Evolutionary conservation across 805 yeast species (phyloP).

Genomic region (Ogataea degrootiae): DNA sequence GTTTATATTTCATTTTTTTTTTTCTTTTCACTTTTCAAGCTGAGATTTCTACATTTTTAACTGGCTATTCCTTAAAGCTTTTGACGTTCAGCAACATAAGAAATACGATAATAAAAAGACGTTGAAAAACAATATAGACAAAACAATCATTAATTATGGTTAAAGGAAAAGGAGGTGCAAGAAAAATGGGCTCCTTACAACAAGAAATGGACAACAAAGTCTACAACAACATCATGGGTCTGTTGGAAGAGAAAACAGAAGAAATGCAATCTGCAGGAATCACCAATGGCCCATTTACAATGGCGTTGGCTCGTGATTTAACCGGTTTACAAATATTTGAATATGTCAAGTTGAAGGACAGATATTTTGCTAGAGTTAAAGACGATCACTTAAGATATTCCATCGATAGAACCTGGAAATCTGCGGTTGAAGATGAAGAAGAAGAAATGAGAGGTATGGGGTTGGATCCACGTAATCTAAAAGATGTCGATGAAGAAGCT

Average conservation of each 20-base stretch:
- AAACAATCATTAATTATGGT: conserved; percentile 12
- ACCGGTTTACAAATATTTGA: conserved; percentile 46
- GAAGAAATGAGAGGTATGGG: conserved; percentile 44
- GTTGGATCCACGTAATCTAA: conserved; percentile 17
- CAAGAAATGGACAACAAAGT: conserved; percentile 51
- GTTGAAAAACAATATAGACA: too few species aligned
- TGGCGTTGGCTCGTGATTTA: conserved; percentile 62
- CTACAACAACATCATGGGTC: conserved; percentile 46
- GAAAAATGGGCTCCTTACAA: conserved; percentile 24
- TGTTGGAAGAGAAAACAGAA: conserved; percentile 57
- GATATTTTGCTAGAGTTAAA: conserved; percentile 65
- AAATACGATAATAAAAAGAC: too few species aligned
- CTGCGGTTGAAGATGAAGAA: conserved; percentile 55
- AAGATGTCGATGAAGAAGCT: conserved; percentile 11
- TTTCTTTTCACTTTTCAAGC: background rate
- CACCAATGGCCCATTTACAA: conserved; percentile 31
- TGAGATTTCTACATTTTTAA: too few species aligned
- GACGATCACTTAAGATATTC: conserved; percentile 57
- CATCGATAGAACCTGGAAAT: conserved; percentile 53
- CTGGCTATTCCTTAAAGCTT: background rate
- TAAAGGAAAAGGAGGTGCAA: conserved; percentile 9
- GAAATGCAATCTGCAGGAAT: conserved; percentile 34
- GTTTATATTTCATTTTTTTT: background rate
- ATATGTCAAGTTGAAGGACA: conserved; percentile 60
- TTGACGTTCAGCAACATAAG: background rate